Percentiles rank a stretch among this genome's conserved stretches.
Evolutionary conservation across 305 asterid species (phyloP).

Genomic region (Rubia tinctorum): DNA sequence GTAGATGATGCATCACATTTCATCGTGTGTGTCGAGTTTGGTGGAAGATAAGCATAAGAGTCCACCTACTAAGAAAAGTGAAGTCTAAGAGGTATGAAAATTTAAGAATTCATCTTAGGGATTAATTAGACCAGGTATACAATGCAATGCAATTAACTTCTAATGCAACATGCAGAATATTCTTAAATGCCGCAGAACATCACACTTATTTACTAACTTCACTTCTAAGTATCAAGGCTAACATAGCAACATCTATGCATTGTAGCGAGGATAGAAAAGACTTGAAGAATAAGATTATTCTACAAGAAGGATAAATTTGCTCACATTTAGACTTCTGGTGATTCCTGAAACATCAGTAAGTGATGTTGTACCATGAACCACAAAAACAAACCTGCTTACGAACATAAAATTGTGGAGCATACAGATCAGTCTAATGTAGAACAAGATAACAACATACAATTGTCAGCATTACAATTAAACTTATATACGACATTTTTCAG

Average conservation of each 20-base stretch:
- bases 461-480: not conserved
- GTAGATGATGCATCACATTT: conserved; percentile 58
- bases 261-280: not conserved
- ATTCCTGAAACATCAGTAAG: conserved; percentile 45
- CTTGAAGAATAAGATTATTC: not conserved
- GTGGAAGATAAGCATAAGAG: conserved; percentile 90
- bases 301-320: conserved; percentile 2
- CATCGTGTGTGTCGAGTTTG: conserved; percentile 58
- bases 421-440: not conserved
- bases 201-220: not conserved
- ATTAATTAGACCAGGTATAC: not conserved
- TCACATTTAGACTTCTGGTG: conserved; percentile 57
- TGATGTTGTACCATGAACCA: conserved; percentile 68
- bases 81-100: conserved; percentile 3
- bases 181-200: not conserved
- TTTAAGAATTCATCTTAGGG: not conserved
- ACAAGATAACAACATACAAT: not conserved
- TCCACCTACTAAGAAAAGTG: conserved; percentile 54
- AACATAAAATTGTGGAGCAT: conserved; percentile 16
- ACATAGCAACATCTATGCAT: not conserved
- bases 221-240: not conserved
- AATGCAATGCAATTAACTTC: not conserved
- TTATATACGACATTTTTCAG: not conserved
- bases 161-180: not conserved
- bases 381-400: conserved; percentile 67